Percentiles rank a stretch among this genome's conserved stretches.
phyloP scores from a whole-genome alignment of 2,329 filamentous ascomycete species.

The Talaromyces sp. region DNA sequence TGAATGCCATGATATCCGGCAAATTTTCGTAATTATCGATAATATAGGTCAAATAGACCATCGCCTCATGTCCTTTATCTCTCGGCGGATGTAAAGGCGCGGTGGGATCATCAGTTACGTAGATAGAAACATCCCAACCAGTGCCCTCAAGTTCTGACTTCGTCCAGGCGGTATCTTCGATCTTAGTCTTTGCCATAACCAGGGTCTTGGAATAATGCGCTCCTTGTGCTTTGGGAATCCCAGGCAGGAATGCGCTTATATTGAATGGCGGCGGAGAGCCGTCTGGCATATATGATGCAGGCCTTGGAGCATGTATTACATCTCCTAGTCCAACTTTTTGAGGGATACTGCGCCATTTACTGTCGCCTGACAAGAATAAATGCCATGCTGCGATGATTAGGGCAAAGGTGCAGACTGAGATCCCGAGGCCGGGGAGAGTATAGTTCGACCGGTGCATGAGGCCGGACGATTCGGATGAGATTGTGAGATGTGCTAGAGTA shows the following conservation, averaged over 20 bases:
- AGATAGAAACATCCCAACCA: constrained; percentile 45
- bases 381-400: constrained; percentile 28
- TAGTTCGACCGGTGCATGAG: constrained; percentile 6
- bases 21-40: constrained; percentile 60
- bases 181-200: constrained; percentile 33
- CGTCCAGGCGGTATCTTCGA: constrained; percentile 38
- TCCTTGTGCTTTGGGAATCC: constrained; percentile 42
- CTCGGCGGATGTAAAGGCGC: constrained; percentile 51
- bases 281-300: constrained; percentile 14
- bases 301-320: constrained; percentile 14
- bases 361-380: constrained; percentile 24
- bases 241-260: constrained; percentile 29
- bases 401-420: constrained; percentile 28
- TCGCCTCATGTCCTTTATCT: constrained; percentile 61
- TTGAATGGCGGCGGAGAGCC: constrained; percentile 15
- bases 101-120: constrained; percentile 51
- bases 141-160: constrained; percentile 51
- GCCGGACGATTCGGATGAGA: not conserved
- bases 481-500: too few relatives aligned
- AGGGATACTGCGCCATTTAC: constrained; percentile 33
- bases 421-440: constrained; percentile 29
- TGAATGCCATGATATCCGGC: constrained; percentile 57
- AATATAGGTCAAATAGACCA: constrained; percentile 60
- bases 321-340: constrained; percentile 40
- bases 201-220: constrained; percentile 52